These are phyloP conservation scores for Pichia manshurica DNA, from an alignment of 805 yeast species.

Conservation along the genomic window DNA sequence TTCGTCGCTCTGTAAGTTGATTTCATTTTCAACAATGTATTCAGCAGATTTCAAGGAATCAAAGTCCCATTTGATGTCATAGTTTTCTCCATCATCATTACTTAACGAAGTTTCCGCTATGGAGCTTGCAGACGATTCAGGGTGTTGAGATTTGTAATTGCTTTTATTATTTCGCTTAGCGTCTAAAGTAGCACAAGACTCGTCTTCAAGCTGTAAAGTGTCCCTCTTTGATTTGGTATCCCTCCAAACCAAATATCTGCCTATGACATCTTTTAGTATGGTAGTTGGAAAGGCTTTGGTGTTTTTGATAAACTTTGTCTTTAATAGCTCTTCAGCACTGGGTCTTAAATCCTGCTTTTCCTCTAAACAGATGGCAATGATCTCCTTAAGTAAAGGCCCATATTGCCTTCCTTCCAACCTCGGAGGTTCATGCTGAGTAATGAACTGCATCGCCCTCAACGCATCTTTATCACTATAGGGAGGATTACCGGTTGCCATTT, in stretches of 20 bases:
- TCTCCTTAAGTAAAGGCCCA: conserved; percentile 70
- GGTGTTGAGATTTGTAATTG: conserved; percentile 15
- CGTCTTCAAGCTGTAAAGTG: conserved; percentile 26
- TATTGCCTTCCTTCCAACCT: conserved; percentile 87
- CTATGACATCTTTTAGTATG: conserved; percentile 65
- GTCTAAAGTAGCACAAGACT: conserved; percentile 30
- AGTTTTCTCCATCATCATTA: conserved; percentile 30
- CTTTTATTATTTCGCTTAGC: conserved; percentile 33
- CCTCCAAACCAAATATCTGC: conserved; percentile 70
- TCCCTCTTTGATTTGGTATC: conserved; percentile 42
- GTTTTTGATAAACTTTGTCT: conserved; percentile 63
- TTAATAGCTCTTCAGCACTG: conserved; percentile 75
- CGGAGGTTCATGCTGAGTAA: conserved; percentile 91
- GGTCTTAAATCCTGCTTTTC: conserved; percentile 89
- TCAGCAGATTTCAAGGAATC: conserved; percentile 74
- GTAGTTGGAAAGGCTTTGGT: conserved; percentile 57
- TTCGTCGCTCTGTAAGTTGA: conserved; percentile 31
- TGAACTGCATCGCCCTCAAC: conserved; percentile 87
- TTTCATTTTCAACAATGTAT: conserved; percentile 66
- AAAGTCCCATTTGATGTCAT: conserved; percentile 74
- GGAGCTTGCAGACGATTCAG: background rate
- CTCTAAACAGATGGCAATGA: conserved; percentile 86
- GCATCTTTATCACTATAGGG: conserved; percentile 97
- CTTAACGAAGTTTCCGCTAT: conserved; percentile 3
- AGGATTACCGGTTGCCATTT: conserved; percentile 94